Base-by-base conservation (phyloP, 2,329 filamentous ascomycete species). In the Capronia americana region DNA sequence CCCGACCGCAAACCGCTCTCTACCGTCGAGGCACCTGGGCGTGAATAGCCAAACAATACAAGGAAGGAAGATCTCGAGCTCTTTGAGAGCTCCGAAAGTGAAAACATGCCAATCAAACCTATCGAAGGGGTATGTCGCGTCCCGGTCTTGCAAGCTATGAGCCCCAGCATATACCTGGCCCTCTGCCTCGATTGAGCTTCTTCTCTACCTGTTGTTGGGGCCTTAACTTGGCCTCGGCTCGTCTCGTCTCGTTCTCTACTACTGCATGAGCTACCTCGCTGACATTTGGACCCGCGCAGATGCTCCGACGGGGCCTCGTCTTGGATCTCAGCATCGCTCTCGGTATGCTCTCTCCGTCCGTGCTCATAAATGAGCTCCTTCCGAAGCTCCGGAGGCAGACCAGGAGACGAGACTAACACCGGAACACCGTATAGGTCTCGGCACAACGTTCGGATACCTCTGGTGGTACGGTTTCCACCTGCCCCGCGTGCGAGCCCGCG, bases 401-500 rank as follows among this genome's bases (percentile, higher is more conserved):
- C n/a, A 3, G 12, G 55, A 30, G 38, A 55, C 53, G 55, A 30
- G 38, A 55, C 53, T 34, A 7, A 26, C 53, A 11, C n/a, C 4
- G 12, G 20, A 41, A 50, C 34, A 34, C 55, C 67, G 14, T 7
- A 14, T 14, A 88, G 86, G 87, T 78, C 85, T 89, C 77, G 87
- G 87, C 74, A 83, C 84, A 71, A 81, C 86, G 72, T 82, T 83
- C 77, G 88, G 87, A 73, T 90, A 89, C 79, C 83, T 85, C 76
- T 90, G 84, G 82, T 90, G 87, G 88, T 90, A 90, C 81, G 87
- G 82, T 75, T 89, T 85, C 81, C 87, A 89, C 81, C 83, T 89
- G 63, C 87, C 86, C 75, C 81, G 85, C 72, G 86, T 88, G 76
- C 86, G 86, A 76, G 84, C 83, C 76, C 86, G 87, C 76, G 87